phyloP scores from a whole-genome alignment of 352 stramenopile genomes.

The Elongisporangium anandrum region DNA sequence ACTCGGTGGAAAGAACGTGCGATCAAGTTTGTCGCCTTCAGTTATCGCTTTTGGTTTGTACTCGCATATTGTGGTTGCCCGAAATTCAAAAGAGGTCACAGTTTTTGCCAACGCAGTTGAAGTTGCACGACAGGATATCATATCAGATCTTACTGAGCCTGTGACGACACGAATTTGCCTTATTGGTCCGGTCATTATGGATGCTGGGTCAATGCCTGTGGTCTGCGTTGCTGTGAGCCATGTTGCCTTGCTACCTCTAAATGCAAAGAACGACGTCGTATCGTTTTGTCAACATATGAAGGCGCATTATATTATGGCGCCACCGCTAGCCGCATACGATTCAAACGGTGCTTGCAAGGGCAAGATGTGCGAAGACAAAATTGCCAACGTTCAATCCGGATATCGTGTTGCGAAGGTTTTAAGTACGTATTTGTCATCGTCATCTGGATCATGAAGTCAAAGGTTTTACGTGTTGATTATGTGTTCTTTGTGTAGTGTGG shows the following conservation, averaged over 20 bases:
- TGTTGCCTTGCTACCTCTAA: constrained; percentile 27
- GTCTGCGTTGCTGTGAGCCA: constrained; percentile 30
- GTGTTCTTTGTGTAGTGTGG: constrained; percentile 73
- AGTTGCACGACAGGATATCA: constrained; percentile 4
- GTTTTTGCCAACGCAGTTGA: constrained; percentile 18
- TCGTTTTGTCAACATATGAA: constrained; percentile 37
- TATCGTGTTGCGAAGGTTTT: constrained; percentile 47
- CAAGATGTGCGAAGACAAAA: constrained; percentile 23
- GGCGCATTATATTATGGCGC: constrained; percentile 35
- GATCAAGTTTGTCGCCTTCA: background rate
- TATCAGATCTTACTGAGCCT: background rate
- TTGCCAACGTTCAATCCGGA: constrained; percentile 30
- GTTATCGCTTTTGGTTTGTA: constrained; percentile 15
- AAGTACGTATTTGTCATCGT: constrained; percentile 29
- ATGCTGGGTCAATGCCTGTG: background rate
- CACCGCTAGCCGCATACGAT: constrained; percentile 39
- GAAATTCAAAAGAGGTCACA: constrained; percentile 3
- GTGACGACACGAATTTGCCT: background rate
- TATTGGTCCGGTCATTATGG: constrained; percentile 8
- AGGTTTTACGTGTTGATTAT: no score
- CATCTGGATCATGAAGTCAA: no score
- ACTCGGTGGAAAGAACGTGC: background rate
- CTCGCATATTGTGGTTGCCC: constrained; percentile 18
- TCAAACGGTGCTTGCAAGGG: constrained; percentile 16
- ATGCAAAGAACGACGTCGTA: constrained; percentile 8